Base-by-base conservation (phyloP, 768 basidiomycete genomes). In the Pseudohyphozyma bogoriensis region DNA sequence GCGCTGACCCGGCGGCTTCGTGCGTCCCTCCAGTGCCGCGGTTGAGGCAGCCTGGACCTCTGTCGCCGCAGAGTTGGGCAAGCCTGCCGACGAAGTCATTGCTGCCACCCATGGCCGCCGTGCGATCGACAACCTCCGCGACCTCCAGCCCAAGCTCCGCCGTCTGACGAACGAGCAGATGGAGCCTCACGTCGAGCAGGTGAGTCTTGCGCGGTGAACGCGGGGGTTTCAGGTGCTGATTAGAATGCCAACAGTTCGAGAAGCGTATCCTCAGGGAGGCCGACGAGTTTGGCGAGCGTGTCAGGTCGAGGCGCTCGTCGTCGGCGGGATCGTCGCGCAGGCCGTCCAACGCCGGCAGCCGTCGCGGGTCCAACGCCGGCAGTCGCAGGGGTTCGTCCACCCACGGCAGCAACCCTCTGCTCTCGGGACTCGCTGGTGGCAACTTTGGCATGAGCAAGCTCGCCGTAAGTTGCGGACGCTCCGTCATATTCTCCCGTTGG, bases 81-180 rank as follows among this genome's bases (percentile, higher is more conserved):
- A 81, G 73, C 83, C 84, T 72, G 82, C 83, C 10, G 77, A 78
- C 58, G 77, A 80, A 58, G 83, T 85, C 63, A 84, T 86, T 69
- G 82, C 81, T 13, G 82, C 83, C 40, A 86, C 85, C n/a, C 85
- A 87, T 72, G 85, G 85, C 69, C 83, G 85, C 70, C 82, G 85
- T 62, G 85, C 85, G 15, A 77, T 84, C 69, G 85, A 86, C 76
- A 87, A 86, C 74, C 80, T 86, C 64, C 72, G 78, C 6, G 72
- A 74, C 33, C 65, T 75, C 39, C 69, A 74, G 49, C 74, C 74
- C 12, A 60, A 67, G 31, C 63, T 75, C 3, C 58, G 52, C 12
- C 55, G 60, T 36, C 60, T 64, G 44, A 62, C 60, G 29, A 69
- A 58, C 54, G 62, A 56, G 37, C 53, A 68, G 46, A 71, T 69